Conservation (phyloP, 23 red algal genomes). For the Gracilaria vermiculophylla region DNA sequence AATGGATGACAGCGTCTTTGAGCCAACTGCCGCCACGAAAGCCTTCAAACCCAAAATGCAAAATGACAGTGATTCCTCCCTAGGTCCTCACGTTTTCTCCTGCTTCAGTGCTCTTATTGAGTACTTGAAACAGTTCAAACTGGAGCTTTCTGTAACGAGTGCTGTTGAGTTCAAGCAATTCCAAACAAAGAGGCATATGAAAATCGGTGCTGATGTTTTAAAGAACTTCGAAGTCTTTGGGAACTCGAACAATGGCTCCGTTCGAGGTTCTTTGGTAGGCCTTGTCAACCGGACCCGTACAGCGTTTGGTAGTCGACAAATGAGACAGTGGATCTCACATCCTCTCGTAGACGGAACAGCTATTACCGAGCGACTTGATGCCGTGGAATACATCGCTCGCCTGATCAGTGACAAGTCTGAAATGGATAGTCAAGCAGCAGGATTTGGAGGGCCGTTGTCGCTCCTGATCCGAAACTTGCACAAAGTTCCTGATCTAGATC, state of each 20-base stretch:
- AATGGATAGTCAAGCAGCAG: not conserved
- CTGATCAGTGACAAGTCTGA: not conserved
- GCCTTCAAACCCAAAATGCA: not conserved
- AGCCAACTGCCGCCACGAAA: not conserved
- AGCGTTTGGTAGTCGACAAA: conserved; percentile 59
- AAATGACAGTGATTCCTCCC: not conserved
- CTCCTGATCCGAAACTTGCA: not conserved
- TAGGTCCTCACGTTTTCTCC: not conserved
- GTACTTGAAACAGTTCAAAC: conserved; percentile 68
- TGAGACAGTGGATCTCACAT: conserved; percentile 76
- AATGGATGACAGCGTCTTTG: not conserved
- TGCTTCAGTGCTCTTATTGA: conserved; percentile 53
- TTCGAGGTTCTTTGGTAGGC: conserved; percentile 49
- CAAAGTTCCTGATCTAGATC: conserved; percentile 65
- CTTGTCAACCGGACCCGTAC: conserved; percentile 58
- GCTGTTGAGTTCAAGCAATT: conserved; percentile 25
- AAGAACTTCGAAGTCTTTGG: conserved; percentile 75
- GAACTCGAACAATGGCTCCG: conserved; percentile 56
- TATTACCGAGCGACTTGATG: conserved; percentile 53
- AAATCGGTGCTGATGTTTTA: conserved; percentile 57
- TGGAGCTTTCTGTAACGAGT: conserved; percentile 45
- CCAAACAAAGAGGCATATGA: conserved; percentile 39
- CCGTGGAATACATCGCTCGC: conserved; percentile 49
- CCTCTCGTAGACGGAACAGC: conserved; percentile 41
- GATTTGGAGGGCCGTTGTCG: conserved; percentile 1